phyloP scores from a whole-genome alignment of 106 monocot genomes.

The Xerophyta viscosa region DNA sequence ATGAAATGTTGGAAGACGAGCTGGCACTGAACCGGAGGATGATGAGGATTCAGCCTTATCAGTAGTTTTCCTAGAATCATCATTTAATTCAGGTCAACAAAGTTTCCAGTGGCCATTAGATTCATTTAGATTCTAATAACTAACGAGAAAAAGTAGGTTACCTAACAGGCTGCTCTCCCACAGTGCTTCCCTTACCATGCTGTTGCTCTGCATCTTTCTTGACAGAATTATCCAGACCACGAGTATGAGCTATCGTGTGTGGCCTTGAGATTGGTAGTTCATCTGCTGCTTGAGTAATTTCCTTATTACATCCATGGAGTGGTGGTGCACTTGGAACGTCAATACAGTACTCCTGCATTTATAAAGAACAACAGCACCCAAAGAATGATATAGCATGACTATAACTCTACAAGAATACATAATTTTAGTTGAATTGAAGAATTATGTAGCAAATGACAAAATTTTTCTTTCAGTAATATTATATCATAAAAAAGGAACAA shows the following conservation, averaged over 20 bases:
- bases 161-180: conserved; percentile 32
- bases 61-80: conserved; percentile 22
- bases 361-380: background rate
- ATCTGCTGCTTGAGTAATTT: conserved; percentile 34
- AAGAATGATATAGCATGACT: background rate
- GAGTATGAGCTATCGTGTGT: conserved; percentile 7
- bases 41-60: conserved; percentile 25
- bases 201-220: conserved; percentile 21
- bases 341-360: conserved; percentile 20
- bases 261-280: conserved; percentile 11
- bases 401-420: background rate
- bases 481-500: no score
- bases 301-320: conserved; percentile 36
- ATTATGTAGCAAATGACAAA: no score
- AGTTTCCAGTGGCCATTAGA: background rate
- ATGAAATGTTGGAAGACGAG: conserved; percentile 74
- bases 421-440: no score
- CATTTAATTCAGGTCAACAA: conserved; percentile 1
- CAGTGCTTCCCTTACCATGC: conserved; percentile 20
- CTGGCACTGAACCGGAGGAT: conserved; percentile 53
- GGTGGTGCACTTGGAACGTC: conserved; percentile 93
- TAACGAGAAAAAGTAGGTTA: background rate
- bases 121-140: background rate
- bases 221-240: conserved; percentile 21
- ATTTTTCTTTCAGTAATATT: no score